Conservation (phyloP, 1,139 yeast species). For the Pichia sp. region DNA sequence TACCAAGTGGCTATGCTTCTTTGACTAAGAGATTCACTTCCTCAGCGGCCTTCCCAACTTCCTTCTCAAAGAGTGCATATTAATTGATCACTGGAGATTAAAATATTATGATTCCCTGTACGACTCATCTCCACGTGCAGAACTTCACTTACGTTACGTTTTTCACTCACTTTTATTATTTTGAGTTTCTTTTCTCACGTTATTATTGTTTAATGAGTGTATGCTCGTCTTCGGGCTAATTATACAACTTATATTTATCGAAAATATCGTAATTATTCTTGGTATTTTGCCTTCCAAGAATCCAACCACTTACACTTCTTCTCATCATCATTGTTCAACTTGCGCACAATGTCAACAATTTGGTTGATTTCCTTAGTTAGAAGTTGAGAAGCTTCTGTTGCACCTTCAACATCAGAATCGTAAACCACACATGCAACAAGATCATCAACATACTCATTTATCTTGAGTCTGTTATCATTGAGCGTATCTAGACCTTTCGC, state of each 20-base stretch:
- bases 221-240: too few relatives aligned
- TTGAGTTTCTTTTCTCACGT: too few relatives aligned
- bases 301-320: conserved; percentile 44
- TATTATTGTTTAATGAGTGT: too few relatives aligned
- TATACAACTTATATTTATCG: too few relatives aligned
- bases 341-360: conserved; percentile 32
- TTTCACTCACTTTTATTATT: too few relatives aligned
- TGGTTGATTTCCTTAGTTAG: conserved; percentile 29
- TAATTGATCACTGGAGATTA: neutral
- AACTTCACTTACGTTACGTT: too few relatives aligned
- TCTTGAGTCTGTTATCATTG: conserved; percentile 27
- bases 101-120: too few relatives aligned
- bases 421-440: conserved; percentile 44
- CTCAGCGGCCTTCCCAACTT: conserved; percentile 10
- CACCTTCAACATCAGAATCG: conserved; percentile 33
- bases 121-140: too few relatives aligned
- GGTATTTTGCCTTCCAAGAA: conserved; percentile 40
- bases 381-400: conserved; percentile 24
- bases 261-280: neutral
- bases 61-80: conserved; percentile 6
- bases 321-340: conserved; percentile 34
- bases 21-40: conserved; percentile 8
- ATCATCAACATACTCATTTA: conserved; percentile 37
- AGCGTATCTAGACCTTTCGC: conserved; percentile 30
- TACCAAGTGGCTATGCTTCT: conserved; percentile 13